Base-by-base conservation (phyloP, 2,329 filamentous ascomycete species). In the Pseudogymnoascus verrucosus region DNA sequence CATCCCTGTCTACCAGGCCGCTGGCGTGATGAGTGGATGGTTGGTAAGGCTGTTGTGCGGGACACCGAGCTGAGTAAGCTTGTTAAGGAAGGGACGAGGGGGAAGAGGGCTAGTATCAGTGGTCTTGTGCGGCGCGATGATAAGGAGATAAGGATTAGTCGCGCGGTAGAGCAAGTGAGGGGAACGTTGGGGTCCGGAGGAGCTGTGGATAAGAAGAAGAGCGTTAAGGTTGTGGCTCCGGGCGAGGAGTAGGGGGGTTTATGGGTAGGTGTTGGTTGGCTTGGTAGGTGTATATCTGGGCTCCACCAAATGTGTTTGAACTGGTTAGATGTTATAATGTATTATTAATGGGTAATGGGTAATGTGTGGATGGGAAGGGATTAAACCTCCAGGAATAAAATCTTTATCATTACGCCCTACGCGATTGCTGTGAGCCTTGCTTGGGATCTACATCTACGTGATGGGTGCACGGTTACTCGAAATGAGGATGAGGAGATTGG, bases 1-100 rank as follows among this genome's bases (percentile, higher is more conserved):
- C 85, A 88, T 68, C 82, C 83, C 28, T 88, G 85, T 65, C 77
- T 88, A 0, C 84, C 84, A 0, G 83, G 84, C 0, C 76, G 76
- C 37, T 86, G 84, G 74, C 78, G 82, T 4, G 76, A 80, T 5
- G 26, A 78, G 76, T 0, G 76, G 76, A 2, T 74, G 78, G 3
- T 78, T 77, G 34, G 34, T 6, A 61, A 42, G 34, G 21, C 28
- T 1, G 40, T 23, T 34, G 19, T 57, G 23, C 23, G 61, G 23
- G 16, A 78, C 2, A 80, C 83, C 62, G 78, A 75, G 60, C 74
- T 74, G 3, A 61, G 36, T 26, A 60, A 40, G n/a, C 39, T 67
- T 23, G 64, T 73, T 8, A 69, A 62, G 31, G 71, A 73, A 40
- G 70, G 67, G 39, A 63, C 66, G 60, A 69, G 66, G 57, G 67